phyloP scores from a whole-genome alignment of 225 moss, liverwort and hornwort genomes.

The Lunularia cruciata region DNA sequence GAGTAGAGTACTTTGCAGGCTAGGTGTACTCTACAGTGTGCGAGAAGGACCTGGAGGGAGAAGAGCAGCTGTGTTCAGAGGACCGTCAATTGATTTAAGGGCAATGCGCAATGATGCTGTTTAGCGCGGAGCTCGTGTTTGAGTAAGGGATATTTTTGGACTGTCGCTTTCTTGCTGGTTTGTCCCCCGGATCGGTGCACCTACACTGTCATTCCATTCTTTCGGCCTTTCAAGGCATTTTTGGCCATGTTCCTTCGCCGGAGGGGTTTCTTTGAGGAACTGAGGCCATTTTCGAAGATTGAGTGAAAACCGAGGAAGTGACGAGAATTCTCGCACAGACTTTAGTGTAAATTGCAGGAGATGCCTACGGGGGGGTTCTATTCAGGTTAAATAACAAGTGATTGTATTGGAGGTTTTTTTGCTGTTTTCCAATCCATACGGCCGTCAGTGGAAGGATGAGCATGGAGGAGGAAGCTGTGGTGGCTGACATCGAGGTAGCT shows the following conservation, averaged over 20 bases:
- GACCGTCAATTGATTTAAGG: neutral
- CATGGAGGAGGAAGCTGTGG: slow-evolving; percentile 77
- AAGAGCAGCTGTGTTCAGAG: neutral
- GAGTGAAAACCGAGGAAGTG: too few relatives aligned
- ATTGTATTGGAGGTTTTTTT: neutral
- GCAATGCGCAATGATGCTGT: slow-evolving; percentile 5
- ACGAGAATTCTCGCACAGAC: neutral
- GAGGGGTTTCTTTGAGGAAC: neutral
- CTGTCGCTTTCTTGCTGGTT: neutral
- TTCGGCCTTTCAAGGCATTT: neutral
- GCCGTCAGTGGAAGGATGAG: slow-evolving; percentile 48
- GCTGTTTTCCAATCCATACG: neutral
- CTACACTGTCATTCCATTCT: neutral
- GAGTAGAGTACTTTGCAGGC: neutral
- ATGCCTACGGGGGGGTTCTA: neutral
- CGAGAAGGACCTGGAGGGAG: neutral
- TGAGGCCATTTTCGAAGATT: neutral
- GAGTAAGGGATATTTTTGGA: slow-evolving; percentile 9
- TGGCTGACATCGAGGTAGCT: slow-evolving; percentile 91
- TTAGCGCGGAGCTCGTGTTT: slow-evolving; percentile 15
- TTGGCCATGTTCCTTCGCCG: neutral
- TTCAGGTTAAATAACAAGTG: neutral
- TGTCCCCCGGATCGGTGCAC: neutral
- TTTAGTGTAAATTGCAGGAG: too few relatives aligned
- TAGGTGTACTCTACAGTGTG: neutral